A percentile compares a stretch with the other conserved stretches of the same genome.
These are phyloP conservation scores for Sclerotinia trifoliorum DNA, from an alignment of 2,329 filamentous ascomycete genomes.

Conservation along the genomic window DNA sequence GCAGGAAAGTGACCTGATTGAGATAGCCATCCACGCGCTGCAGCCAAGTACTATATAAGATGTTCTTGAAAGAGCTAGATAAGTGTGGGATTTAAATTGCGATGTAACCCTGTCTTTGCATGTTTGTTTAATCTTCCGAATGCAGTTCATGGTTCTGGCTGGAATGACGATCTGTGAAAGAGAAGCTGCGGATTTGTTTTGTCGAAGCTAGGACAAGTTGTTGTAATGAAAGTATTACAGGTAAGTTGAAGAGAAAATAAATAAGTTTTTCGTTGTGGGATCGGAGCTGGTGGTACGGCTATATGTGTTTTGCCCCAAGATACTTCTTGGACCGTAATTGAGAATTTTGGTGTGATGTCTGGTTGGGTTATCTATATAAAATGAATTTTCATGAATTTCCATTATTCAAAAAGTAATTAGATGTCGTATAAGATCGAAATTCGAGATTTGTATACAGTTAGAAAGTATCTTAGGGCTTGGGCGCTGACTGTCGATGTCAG, in stretches of 20 bases:
- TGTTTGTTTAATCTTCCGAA: not conserved
- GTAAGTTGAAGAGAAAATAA: not conserved
- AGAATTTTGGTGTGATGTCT: too few relatives aligned
- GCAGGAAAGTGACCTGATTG: not conserved
- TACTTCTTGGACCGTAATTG: too few relatives aligned
- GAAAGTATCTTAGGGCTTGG: not conserved
- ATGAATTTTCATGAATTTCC: too few relatives aligned
- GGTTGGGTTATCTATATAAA: too few relatives aligned
- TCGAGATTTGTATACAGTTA: too few relatives aligned
- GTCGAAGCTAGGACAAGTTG: not conserved
- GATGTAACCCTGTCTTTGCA: not conserved
- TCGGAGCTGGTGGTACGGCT: not conserved
- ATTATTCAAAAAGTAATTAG: too few relatives aligned
- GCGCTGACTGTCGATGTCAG: not conserved
- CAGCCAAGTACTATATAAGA: not conserved
- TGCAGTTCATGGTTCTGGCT: not conserved
- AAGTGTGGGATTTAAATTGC: not conserved
- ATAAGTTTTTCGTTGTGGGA: not conserved
- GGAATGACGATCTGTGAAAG: not conserved
- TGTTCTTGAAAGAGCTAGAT: rapidly evolving
- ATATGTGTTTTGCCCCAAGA: too few relatives aligned
- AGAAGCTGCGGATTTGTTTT: not conserved
- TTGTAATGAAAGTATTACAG: not conserved
- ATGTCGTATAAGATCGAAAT: too few relatives aligned
- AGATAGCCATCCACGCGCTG: not conserved